Base-by-base conservation (phyloP, 1,284 basidiomycete species). In the Ganoderma resinaceum region DNA sequence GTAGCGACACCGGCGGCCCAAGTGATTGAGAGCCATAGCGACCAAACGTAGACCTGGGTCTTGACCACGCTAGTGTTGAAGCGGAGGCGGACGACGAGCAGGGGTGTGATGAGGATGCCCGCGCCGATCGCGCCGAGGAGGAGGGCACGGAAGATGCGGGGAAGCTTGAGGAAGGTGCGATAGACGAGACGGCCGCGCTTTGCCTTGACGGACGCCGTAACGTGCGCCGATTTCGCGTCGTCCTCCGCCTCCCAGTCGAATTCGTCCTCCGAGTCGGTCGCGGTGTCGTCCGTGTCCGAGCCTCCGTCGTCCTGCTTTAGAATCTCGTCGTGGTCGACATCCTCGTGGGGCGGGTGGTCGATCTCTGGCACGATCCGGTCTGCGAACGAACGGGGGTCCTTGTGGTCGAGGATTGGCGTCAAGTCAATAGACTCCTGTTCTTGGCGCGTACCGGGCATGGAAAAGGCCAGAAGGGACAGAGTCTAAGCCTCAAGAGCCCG, bases 201-300 rank as follows among this genome's bases (percentile, higher is more conserved):
- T 9, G 83, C 88, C 73, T 83, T 85, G 60, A 80, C 74, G 16
- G 67, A 65, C 37, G 70, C 73, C 9, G 74, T 75, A 20, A 64
- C 58, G 61, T 66, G 58, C 38, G 74, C 70, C 52, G 76, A 76
- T 31, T 69, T 69, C 37, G 65, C 84, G 61, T 89, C 87, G 67
- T 91, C 82, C 62, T 82, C 82, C 33, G 77, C 85, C 65, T 91
- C 89, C 91, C 91, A 92, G 80, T 92, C 85, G 73, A 93, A 92
- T 74, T 92, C 89, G 74, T 91, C 91, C 18, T 86, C 88, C 1
- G 87, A 84, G 74, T 88, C 86, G 14, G 90, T 91, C 40, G 81
- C 85, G 7, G 87, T 85, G n/a, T 82, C 84, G 70, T 89, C 88
- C 4, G 87, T 59, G 64, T 76, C 73, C 20, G 83, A 84, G 69